phyloP scores from a whole-genome alignment of 768 basidiomycete genomes.

The Terana coerulea region DNA sequence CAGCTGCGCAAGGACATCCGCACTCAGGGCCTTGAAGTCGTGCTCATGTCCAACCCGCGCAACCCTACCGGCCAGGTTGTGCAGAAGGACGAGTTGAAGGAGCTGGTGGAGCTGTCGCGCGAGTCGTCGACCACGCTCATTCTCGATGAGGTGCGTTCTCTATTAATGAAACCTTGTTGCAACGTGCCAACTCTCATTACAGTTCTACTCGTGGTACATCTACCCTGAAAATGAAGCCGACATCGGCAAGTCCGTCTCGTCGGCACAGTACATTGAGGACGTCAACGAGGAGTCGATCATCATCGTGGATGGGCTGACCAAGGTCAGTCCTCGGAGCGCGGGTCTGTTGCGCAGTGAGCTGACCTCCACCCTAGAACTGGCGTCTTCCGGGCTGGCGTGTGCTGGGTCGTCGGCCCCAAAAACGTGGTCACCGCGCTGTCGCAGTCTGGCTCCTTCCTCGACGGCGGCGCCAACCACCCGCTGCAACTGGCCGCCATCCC shows the following conservation, averaged over 20 bases:
- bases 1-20: slow-evolving; percentile 82
- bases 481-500: slow-evolving; percentile 87
- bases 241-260: slow-evolving; percentile 74
- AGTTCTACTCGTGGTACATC: slow-evolving; percentile 97
- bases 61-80: slow-evolving; percentile 94
- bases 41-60: slow-evolving; percentile 91
- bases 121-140: slow-evolving; percentile 77
- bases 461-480: slow-evolving; percentile 92
- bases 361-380: slow-evolving; percentile 64
- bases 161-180: not conserved
- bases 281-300: slow-evolving; percentile 82
- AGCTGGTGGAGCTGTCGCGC: slow-evolving; percentile 67
- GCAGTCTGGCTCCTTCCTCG: slow-evolving; percentile 92
- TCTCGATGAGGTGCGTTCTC: slow-evolving; percentile 68
- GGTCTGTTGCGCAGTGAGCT: not conserved
- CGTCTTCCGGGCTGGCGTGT: slow-evolving; percentile 93
- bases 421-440: slow-evolving; percentile 84
- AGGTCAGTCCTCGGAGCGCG: slow-evolving; percentile 54
- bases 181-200: slow-evolving; percentile 1
- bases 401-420: slow-evolving; percentile 92
- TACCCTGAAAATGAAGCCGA: slow-evolving; percentile 78
- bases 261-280: slow-evolving; percentile 80
- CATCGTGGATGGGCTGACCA: slow-evolving; percentile 91
- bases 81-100: slow-evolving; percentile 77
- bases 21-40: slow-evolving; percentile 79